A percentile compares a stretch with the other conserved stretches of the same genome.
Conservation (phyloP, 2,329 filamentous ascomycete species). For the Sarocladium kiliense region DNA sequence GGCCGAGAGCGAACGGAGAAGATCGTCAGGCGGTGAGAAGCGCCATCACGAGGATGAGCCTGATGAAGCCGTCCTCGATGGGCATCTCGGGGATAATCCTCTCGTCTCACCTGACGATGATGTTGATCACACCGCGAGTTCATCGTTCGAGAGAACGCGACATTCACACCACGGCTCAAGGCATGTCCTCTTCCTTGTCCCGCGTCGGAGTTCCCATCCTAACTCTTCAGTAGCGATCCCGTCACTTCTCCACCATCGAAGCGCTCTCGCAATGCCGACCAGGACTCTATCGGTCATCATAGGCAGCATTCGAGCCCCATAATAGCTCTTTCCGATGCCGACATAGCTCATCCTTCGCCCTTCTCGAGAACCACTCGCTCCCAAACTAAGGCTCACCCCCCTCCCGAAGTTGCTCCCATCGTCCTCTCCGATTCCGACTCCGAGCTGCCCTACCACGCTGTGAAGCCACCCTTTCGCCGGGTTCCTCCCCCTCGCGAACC, state of each 20-base stretch:
- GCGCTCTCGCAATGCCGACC: conserved; percentile 18
- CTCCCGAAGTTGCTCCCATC: conserved; percentile 14
- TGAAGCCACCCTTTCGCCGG: background rate
- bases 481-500: background rate
- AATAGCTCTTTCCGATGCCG: background rate
- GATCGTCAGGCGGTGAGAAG: conserved; percentile 10
- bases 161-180: background rate
- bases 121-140: background rate
- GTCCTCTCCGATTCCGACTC: conserved; percentile 28
- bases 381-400: conserved; percentile 9
- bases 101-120: background rate
- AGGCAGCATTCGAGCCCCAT: conserved; percentile 4
- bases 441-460: conserved; percentile 14
- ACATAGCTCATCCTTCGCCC: too few species aligned
- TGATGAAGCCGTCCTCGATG: background rate
- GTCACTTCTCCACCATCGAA: conserved; percentile 34
- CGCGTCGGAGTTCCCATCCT: background rate
- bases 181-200: background rate
- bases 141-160: background rate
- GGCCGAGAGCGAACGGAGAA: conserved; percentile 13
- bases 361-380: conserved; percentile 11
- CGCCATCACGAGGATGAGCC: conserved; percentile 10
- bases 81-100: conserved; percentile 1
- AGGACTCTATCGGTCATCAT: conserved; percentile 14
- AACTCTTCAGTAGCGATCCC: conserved; percentile 20